Evolutionary conservation across 768 basidiomycete species (phyloP).

Genomic region (Pisolithus tinctorius): DNA sequence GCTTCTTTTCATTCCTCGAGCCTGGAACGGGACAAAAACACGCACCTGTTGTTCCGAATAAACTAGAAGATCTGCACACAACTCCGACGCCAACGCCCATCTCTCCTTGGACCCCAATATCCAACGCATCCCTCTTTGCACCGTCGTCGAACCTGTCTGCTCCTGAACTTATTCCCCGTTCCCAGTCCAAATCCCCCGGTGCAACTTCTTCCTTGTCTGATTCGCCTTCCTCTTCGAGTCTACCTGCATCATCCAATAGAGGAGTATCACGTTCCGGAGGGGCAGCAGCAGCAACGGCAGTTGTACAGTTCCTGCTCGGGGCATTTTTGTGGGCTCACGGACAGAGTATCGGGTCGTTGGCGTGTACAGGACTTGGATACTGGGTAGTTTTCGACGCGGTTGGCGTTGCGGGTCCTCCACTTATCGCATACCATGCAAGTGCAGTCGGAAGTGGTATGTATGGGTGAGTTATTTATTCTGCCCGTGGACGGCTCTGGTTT

Average conservation of each 20-base stretch:
- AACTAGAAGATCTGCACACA: slow-evolving; percentile 40
- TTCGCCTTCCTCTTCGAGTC: slow-evolving; percentile 3
- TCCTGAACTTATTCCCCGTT: slow-evolving; percentile 12
- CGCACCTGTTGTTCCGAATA: slow-evolving; percentile 6
- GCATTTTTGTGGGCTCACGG: slow-evolving; percentile 83
- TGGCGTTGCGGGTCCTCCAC: slow-evolving; percentile 50
- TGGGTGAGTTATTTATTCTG: slow-evolving; percentile 49
- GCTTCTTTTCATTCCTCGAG: slow-evolving; percentile 93
- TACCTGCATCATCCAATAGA: not conserved
- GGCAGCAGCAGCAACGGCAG: slow-evolving; percentile 17
- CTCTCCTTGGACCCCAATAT: slow-evolving; percentile 63
- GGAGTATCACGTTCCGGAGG: slow-evolving; percentile 16
- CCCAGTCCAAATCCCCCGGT: slow-evolving; percentile 18
- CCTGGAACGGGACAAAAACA: slow-evolving; percentile 37
- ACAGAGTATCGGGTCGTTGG: slow-evolving; percentile 80
- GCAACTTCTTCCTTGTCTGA: slow-evolving; percentile 6
- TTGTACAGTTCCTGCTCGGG: slow-evolving; percentile 56
- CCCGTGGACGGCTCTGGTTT: not conserved
- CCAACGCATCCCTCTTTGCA: slow-evolving; percentile 16
- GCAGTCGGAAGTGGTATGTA: slow-evolving; percentile 34
- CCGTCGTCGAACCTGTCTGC: not conserved
- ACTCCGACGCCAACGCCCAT: slow-evolving; percentile 54
- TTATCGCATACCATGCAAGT: slow-evolving; percentile 32
- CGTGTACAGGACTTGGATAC: slow-evolving; percentile 89
- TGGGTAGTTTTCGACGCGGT: slow-evolving; percentile 94